phyloP scores from a whole-genome alignment of 441 rosid species.

The Populus hybrid region DNA sequence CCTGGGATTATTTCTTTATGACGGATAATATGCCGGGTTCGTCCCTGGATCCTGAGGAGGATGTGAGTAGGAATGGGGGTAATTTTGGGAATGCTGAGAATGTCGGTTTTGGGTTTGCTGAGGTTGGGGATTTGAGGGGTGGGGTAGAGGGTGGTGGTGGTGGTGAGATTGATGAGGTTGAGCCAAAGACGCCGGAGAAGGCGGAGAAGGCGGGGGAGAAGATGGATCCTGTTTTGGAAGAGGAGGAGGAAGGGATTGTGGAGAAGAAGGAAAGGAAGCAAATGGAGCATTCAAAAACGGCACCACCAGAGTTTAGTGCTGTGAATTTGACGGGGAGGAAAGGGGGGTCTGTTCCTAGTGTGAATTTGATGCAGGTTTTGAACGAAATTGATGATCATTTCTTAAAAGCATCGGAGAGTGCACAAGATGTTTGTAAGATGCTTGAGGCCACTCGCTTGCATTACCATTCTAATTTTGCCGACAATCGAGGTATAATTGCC shows the following conservation, averaged over 20 bases:
- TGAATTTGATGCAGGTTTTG: slow-evolving; percentile 55
- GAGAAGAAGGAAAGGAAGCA: slow-evolving; percentile 35
- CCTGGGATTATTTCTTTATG: slow-evolving; percentile 87
- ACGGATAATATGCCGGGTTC: slow-evolving; percentile 57
- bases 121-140: slow-evolving; percentile 21
- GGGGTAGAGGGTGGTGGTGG: neutral
- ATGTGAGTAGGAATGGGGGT: slow-evolving; percentile 21
- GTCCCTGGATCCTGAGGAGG: slow-evolving; percentile 37
- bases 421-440: slow-evolving; percentile 88
- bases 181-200: slow-evolving; percentile 38
- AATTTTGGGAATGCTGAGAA: slow-evolving; percentile 19
- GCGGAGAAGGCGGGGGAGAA: slow-evolving; percentile 44
- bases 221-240: slow-evolving; percentile 31
- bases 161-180: slow-evolving; percentile 21
- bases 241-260: slow-evolving; percentile 15
- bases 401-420: slow-evolving; percentile 81
- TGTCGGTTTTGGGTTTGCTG: slow-evolving; percentile 15
- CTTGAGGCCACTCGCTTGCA: slow-evolving; percentile 89
- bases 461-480: slow-evolving; percentile 95
- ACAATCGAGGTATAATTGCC: slow-evolving; percentile 57
- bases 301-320: slow-evolving; percentile 51
- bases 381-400: slow-evolving; percentile 77
- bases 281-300: slow-evolving; percentile 60
- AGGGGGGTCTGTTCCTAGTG: slow-evolving; percentile 21
- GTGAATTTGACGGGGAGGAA: slow-evolving; percentile 19